Base-by-base conservation (phyloP, 768 basidiomycete species). In the Auricularia cornea region DNA sequence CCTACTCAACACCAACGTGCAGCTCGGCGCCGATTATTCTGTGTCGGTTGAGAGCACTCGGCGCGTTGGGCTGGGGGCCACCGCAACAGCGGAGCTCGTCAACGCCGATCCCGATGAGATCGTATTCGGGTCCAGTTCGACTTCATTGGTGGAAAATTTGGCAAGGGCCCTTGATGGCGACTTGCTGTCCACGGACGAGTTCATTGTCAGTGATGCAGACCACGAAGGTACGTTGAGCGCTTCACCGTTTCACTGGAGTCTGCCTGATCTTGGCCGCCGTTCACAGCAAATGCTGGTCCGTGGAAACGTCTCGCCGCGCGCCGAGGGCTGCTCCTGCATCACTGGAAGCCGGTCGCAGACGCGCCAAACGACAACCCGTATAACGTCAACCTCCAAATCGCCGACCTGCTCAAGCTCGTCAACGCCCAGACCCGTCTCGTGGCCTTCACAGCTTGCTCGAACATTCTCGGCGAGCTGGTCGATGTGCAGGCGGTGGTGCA, bases 301-400 rank as follows among this genome's bases (percentile, higher is more conserved):
- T 93, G 90, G 90, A 89, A 89, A 75, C 83, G 82, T 63, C 80
- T 92, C 18, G 89, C 90, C 0, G 76, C 77, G 18, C 81, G 86
- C 3, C 74, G 75, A 5, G 82, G 82, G 4, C 82, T 81, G 1
- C 67, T 77, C 0, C 51, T 91, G 59, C 86, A 87, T 67, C 75
- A 78, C 65, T 92, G 89, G 90, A 74, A 74, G 3, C 75, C 83
- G 1, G 75, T 74, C 11, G 54, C 54, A 16, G 64, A 52, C 2
- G 65, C 70, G 20, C 70, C 68, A 12, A 68, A 80, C 61, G 61
- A 59, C 1, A 92, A 91, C 66, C 84, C 89, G 1, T 92, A 88
- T 68, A 85, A 88, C 3, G 74, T 90, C 35, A 71, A 71, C 3
- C 78, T 85, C 57, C 79, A 81, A 41, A 69, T 83, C 28, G 78